A percentile compares a stretch with the other conserved stretches of the same genome.
phyloP scores from a whole-genome alignment of 2,329 filamentous ascomycete species.

The Botrytis porri region DNA sequence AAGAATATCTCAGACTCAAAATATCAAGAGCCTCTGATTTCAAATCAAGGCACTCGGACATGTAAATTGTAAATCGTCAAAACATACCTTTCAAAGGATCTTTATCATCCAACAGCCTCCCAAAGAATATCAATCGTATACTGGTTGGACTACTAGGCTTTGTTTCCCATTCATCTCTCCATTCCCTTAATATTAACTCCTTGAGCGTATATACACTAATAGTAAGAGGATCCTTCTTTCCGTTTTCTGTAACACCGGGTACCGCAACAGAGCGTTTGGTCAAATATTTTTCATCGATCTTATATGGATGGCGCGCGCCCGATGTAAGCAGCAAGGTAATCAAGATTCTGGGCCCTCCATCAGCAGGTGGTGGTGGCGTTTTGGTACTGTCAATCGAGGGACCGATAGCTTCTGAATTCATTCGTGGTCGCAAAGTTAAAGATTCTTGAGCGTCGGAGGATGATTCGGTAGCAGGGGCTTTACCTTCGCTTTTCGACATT shows the following conservation, averaged over 20 bases:
- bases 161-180: constrained; percentile 87
- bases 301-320: constrained; percentile 84
- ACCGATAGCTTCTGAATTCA: constrained; percentile 6
- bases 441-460: background rate
- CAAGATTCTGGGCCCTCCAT: constrained; percentile 52
- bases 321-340: constrained; percentile 83
- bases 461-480: constrained; percentile 3
- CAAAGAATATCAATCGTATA: constrained; percentile 89
- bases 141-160: constrained; percentile 82
- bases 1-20: background rate
- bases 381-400: background rate
- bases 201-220: constrained; percentile 94
- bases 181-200: constrained; percentile 89
- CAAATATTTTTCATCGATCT: constrained; percentile 83
- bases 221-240: constrained; percentile 72
- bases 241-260: constrained; percentile 59
- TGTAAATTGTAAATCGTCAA: background rate
- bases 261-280: constrained; percentile 75
- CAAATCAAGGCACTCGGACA: background rate
- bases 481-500: constrained; percentile 5
- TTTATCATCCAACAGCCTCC: constrained; percentile 87
- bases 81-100: constrained; percentile 74
- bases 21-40: background rate
- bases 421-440: background rate
- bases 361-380: constrained; percentile 17